Percentiles rank a stretch among this genome's conserved stretches.
phyloP scores from a whole-genome alignment of 352 stramenopile genomes.

The Pythium insidiosum region DNA sequence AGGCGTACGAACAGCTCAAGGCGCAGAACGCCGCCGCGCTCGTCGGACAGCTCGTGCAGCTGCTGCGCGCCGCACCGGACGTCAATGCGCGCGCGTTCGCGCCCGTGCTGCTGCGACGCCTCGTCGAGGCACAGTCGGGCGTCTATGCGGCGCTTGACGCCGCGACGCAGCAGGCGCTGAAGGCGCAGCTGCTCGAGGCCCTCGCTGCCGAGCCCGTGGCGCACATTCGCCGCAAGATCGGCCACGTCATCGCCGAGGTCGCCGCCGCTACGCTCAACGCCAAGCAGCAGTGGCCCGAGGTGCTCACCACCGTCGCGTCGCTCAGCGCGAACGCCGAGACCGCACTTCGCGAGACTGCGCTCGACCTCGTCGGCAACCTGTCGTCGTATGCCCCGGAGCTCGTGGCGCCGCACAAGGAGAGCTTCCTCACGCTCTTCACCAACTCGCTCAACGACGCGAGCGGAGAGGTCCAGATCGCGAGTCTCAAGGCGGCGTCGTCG shows the following conservation, averaged over 20 bases:
- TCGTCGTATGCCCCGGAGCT: constrained; percentile 59
- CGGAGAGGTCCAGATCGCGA: constrained; percentile 58
- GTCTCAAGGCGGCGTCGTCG: constrained; percentile 56
- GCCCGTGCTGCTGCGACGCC: constrained; percentile 65
- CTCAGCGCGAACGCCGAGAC: constrained; percentile 50
- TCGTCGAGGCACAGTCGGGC: constrained; percentile 60
- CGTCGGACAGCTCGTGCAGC: constrained; percentile 56
- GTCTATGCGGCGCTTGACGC: constrained; percentile 60
- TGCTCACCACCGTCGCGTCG: constrained; percentile 51
- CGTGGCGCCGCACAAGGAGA: constrained; percentile 68
- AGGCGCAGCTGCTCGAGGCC: constrained; percentile 65
- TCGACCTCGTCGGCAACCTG: constrained; percentile 71
- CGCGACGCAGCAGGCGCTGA: constrained; percentile 41
- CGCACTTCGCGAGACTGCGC: constrained; percentile 60
- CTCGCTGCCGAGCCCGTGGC: constrained; percentile 52
- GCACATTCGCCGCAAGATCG: constrained; percentile 77
- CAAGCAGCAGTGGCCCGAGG: constrained; percentile 59
- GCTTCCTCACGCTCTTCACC: constrained; percentile 71
- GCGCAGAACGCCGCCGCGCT: constrained; percentile 51
- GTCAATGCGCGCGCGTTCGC: constrained; percentile 64
- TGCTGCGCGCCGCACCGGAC: constrained; percentile 47
- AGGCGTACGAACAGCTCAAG: constrained; percentile 68
- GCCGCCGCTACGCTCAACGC: constrained; percentile 42
- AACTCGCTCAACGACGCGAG: constrained; percentile 59
- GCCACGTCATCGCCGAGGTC: constrained; percentile 69